Conservation (phyloP, 345 rosid species). For the Microthlaspi erraticum region DNA sequence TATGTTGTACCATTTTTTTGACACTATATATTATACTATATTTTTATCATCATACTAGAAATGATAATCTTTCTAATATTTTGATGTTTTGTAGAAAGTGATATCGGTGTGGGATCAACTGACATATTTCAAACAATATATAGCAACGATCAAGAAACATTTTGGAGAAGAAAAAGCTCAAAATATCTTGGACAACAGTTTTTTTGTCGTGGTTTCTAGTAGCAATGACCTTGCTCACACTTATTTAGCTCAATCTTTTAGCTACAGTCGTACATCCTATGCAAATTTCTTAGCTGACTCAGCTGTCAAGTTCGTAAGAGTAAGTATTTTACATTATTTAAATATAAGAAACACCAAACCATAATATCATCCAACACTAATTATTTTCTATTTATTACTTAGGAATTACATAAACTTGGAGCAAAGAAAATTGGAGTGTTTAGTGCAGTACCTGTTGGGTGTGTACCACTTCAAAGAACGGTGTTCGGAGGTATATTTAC, state of each 20-base stretch:
- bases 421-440: conserved; percentile 30
- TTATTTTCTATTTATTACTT: background rate
- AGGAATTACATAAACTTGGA: conserved; percentile 39
- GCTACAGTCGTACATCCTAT: conserved; percentile 48
- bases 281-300: conserved; percentile 46
- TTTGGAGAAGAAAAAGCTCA: conserved; percentile 55
- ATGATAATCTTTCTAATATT: background rate
- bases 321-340: no score
- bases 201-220: conserved; percentile 50
- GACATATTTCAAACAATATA: conserved; percentile 52
- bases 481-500: no score
- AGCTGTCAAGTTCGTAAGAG: conserved; percentile 50
- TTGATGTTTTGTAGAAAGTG: conserved; percentile 28
- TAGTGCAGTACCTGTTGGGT: conserved; percentile 21
- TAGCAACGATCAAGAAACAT: conserved; percentile 39
- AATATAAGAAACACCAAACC: background rate
- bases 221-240: conserved; percentile 65
- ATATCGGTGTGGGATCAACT: conserved; percentile 49
- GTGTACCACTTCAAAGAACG: conserved; percentile 34
- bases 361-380: background rate
- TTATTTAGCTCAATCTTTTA: conserved; percentile 43
- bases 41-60: background rate
- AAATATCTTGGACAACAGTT: conserved; percentile 44
- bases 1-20: conserved; percentile 8
- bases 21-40: no score